phyloP scores from a whole-genome alignment of 305 asterid species.

The Solanum hybrid region DNA sequence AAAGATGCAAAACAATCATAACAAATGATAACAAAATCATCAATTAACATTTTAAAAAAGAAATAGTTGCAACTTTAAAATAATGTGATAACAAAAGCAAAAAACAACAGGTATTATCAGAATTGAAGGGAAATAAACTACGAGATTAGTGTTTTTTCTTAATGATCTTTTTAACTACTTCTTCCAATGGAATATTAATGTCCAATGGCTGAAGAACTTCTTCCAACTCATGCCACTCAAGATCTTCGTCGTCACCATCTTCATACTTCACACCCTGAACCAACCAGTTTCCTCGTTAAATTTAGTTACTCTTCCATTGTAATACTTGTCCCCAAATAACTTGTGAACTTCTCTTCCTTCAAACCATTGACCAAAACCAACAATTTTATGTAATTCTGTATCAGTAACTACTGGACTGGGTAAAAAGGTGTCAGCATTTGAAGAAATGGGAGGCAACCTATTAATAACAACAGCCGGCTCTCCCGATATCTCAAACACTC shows the following conservation, averaged over 20 bases:
- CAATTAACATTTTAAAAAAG: too few relatives aligned
- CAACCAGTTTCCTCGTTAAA: conserved; percentile 43
- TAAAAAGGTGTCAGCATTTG: conserved; percentile 2
- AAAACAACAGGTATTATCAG: not conserved
- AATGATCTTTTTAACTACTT: conserved; percentile 33
- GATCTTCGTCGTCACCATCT: conserved; percentile 37
- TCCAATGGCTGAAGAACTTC: too few relatives aligned
- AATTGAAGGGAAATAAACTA: too few relatives aligned
- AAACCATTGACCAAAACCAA: conserved; percentile 50
- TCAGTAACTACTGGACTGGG: conserved; percentile 11
- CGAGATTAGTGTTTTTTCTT: conserved; percentile 18
- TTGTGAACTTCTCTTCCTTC: conserved; percentile 52
- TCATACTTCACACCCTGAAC: conserved; percentile 56
- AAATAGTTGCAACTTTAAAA: not conserved
- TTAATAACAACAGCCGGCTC: conserved; percentile 58
- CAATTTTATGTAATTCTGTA: conserved; percentile 3
- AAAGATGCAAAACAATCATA: not conserved
- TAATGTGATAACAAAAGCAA: not conserved
- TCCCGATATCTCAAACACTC: conserved; percentile 35
- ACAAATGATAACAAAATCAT: not conserved
- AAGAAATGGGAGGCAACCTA: conserved; percentile 39
- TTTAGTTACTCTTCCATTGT: conserved; percentile 30
- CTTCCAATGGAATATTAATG: conserved; percentile 30
- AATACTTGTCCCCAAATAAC: conserved; percentile 19
- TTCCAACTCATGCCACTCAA: too few relatives aligned